phyloP scores from a whole-genome alignment of 2,329 filamentous ascomycete genomes.

The Stachybotrys chlorohalonatus region DNA sequence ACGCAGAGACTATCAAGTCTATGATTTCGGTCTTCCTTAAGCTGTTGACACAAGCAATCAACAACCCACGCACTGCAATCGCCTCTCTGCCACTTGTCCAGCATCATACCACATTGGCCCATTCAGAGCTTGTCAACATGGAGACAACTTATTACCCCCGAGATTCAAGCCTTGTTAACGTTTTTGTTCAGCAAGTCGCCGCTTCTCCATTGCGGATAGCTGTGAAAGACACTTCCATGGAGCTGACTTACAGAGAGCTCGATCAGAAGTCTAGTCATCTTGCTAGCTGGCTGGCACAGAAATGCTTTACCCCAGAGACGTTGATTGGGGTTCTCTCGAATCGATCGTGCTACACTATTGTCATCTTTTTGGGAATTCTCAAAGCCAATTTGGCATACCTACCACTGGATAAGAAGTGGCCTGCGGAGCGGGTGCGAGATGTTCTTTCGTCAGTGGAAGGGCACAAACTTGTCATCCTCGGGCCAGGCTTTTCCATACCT shows the following conservation, averaged over 20 bases:
- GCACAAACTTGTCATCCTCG: slow-evolving; percentile 1
- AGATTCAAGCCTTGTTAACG: slow-evolving; percentile 4
- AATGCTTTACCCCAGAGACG: slow-evolving; percentile 1
- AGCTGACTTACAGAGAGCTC: slow-evolving; percentile 4
- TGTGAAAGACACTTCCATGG: slow-evolving; percentile 2
- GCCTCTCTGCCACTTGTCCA: not conserved
- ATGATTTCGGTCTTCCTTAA: slow-evolving; percentile 5
- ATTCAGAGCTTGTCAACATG: slow-evolving; percentile 3
- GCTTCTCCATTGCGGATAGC: slow-evolving; percentile 1
- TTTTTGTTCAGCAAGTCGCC: slow-evolving; percentile 1
- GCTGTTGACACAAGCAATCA: slow-evolving; percentile 3
- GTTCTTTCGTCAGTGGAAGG: slow-evolving; percentile 4
- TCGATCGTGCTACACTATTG: slow-evolving; percentile 6
- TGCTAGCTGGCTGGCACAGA: slow-evolving; percentile 1
- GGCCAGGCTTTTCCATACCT: not conserved
- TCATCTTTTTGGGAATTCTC: slow-evolving; percentile 7
- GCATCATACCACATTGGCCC: not conserved
- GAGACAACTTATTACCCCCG: slow-evolving; percentile 3
- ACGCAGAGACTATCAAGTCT: slow-evolving; percentile 4
- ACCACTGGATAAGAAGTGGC: slow-evolving; percentile 6
- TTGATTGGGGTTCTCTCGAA: slow-evolving; percentile 4
- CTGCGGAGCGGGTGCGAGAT: slow-evolving; percentile 2
- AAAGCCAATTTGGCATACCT: slow-evolving; percentile 8
- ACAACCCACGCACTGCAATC: not conserved
- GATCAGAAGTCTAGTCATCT: slow-evolving; percentile 1